Conservation (phyloP, 2,329 filamentous ascomycete species). For the Arthrobotrys sphaeroides region DNA sequence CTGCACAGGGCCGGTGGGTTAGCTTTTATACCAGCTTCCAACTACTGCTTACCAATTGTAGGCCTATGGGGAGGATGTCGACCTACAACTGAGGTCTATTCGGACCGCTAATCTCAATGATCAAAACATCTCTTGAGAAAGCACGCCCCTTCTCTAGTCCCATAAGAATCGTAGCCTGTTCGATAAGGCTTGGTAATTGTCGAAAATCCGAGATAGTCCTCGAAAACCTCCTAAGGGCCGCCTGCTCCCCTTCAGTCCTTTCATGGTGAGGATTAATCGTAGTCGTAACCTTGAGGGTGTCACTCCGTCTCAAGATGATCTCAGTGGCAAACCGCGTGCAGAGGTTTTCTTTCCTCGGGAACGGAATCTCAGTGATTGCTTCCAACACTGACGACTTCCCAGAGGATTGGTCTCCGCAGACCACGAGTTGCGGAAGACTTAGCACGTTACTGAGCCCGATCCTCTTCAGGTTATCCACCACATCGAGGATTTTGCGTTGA, state of each 20-base stretch:
- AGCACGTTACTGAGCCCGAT: conserved; percentile 65
- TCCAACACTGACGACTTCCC: conserved; percentile 74
- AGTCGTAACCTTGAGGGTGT: conserved; percentile 61
- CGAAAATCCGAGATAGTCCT: conserved; percentile 60
- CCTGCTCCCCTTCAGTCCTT: conserved; percentile 56
- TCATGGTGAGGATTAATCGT: conserved; percentile 62
- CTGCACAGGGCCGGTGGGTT: not conserved
- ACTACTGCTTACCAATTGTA: not conserved
- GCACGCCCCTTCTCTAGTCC: conserved; percentile 61
- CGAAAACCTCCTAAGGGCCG: conserved; percentile 60
- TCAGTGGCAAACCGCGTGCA: conserved; percentile 73
- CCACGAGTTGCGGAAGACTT: conserved; percentile 67
- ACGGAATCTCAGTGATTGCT: conserved; percentile 71
- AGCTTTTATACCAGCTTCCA: not conserved
- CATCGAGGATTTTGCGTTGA: conserved; percentile 65
- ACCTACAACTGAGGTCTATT: conserved; percentile 62
- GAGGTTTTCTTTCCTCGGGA: conserved; percentile 67
- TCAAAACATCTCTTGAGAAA: conserved; percentile 65
- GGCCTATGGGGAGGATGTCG: not conserved
- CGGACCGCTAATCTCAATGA: conserved; percentile 64
- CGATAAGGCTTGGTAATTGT: conserved; percentile 65
- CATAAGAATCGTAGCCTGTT: conserved; percentile 66
- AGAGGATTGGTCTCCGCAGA: conserved; percentile 70
- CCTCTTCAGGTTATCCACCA: conserved; percentile 66
- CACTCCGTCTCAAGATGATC: conserved; percentile 65